Evolutionary conservation across 768 basidiomycete species (phyloP).

Genomic region (Boletus pseudo-olivaceus): DNA sequence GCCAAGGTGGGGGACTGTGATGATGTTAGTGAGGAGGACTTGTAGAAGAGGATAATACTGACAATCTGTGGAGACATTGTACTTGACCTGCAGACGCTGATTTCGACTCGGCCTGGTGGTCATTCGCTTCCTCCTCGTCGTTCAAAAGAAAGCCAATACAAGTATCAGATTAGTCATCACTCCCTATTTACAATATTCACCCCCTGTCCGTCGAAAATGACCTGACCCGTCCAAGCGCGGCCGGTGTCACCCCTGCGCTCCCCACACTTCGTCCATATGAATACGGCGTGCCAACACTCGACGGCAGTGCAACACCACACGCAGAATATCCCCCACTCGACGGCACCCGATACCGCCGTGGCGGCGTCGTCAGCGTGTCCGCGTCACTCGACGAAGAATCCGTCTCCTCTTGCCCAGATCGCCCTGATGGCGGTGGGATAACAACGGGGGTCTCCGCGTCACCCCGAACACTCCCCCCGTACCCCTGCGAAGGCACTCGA

Average conservation of each 20-base stretch:
- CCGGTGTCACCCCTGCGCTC: conserved; percentile 23
- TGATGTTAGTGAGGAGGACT: neutral
- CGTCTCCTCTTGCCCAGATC: conserved; percentile 17
- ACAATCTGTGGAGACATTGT: conserved; percentile 55
- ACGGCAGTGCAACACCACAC: conserved; percentile 11
- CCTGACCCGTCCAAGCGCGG: conserved; percentile 19
- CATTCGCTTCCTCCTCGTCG: conserved; percentile 10
- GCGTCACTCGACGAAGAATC: conserved; percentile 32
- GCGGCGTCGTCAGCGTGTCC: conserved; percentile 36
- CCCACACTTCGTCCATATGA: conserved; percentile 14
- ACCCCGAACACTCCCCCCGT: conserved; percentile 2
- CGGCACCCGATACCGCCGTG: conserved; percentile 18
- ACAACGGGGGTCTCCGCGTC: conserved; percentile 16
- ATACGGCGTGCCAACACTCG: conserved; percentile 19
- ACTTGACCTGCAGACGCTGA: conserved; percentile 44
- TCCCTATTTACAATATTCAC: neutral
- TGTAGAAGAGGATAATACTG: conserved; percentile 8
- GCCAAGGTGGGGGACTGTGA: conserved; percentile 68
- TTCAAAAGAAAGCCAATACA: neutral
- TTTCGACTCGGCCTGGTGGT: conserved; percentile 27
- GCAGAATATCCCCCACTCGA: conserved; percentile 18
- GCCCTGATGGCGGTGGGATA: conserved; percentile 28
- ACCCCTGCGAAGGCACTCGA: conserved; percentile 20
- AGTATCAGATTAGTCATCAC: conserved; percentile 16
- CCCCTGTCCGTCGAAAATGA: conserved; percentile 20